Conservation (phyloP, 2,329 filamentous ascomycete species). For the Biscogniauxia marginata region DNA sequence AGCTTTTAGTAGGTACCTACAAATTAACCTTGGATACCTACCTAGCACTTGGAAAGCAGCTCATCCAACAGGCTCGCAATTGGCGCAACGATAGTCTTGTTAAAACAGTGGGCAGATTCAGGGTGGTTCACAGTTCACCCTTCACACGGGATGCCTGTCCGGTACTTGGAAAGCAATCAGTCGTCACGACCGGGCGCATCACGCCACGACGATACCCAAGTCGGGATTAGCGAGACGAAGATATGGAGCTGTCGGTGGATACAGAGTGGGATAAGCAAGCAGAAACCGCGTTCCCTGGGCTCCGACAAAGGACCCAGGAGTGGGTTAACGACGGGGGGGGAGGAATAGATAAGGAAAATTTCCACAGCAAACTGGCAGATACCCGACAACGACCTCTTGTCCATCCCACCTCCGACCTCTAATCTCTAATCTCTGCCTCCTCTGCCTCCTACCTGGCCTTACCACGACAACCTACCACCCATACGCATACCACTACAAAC, state of each 20-base stretch:
- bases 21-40: too few relatives aligned
- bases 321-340: neutral
- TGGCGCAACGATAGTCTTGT: too few relatives aligned
- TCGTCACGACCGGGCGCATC: neutral
- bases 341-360: neutral
- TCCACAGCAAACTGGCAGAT: too few relatives aligned
- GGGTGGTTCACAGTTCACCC: too few relatives aligned
- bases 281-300: neutral
- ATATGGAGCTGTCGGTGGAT: constrained; percentile 9
- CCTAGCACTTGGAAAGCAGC: too few relatives aligned
- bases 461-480: too few relatives aligned
- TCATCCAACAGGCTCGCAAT: too few relatives aligned
- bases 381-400: too few relatives aligned
- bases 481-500: neutral
- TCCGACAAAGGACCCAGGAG: constrained; percentile 4
- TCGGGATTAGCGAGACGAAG: constrained; percentile 16
- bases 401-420: too few relatives aligned
- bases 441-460: too few relatives aligned
- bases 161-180: neutral
- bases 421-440: too few relatives aligned
- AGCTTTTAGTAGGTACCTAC: neutral
- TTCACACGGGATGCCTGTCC: neutral
- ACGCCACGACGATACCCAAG: constrained; percentile 4
- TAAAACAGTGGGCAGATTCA: neutral
- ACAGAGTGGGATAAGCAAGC: neutral